Evolutionary conservation across 306 rosid species (phyloP), one percentile per base, ranked within the genome.

Genomic region (Morella rubra): DNA sequence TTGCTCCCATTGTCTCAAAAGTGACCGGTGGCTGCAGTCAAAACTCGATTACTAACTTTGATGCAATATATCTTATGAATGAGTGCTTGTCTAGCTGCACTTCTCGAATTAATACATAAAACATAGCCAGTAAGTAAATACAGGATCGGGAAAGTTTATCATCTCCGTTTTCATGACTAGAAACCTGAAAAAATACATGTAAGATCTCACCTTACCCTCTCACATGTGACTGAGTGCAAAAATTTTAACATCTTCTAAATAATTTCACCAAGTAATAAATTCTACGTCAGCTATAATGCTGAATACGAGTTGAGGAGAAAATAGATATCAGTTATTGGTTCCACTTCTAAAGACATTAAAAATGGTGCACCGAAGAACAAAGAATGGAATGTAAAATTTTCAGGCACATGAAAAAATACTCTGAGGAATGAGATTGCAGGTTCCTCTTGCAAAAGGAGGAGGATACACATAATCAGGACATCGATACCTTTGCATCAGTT

Each of bases 1-100:
- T 44, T 83, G 87, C 78, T 94, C 98, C 98, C 98, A 94, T 65
- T 81, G 90, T 81, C 93, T 89, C 84, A 94, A 82, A 81, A 94
- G 96, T 70, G 85, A 82, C 60, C 89, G 86, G 74, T 85, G 71
- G 61, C 96, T 91, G 91, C 82, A 84, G 74, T 73, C 5, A 74
- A 71, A 37, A 75, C 51, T 32, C 8, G 61, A 56, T 3, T 18
- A 65, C 22, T 7, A 47, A 72, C 69, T 52, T 66, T 8, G 71
- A 42, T 7, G 8, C 53, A 53, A 51, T 67, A 52, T 15, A 77
- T 16, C 19, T n/a, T 20, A 74, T 19, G 49, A 14, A 61, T 5
- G 5, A 24, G 12, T n/a, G 5, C 14, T 64, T 41, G 72, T 50
- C 32, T 62, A 16, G 60, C 52, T 50, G 71, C 16, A 52, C 59